phyloP scores from a whole-genome alignment of 2,329 filamentous ascomycete species.

The Colletotrichum horii region DNA sequence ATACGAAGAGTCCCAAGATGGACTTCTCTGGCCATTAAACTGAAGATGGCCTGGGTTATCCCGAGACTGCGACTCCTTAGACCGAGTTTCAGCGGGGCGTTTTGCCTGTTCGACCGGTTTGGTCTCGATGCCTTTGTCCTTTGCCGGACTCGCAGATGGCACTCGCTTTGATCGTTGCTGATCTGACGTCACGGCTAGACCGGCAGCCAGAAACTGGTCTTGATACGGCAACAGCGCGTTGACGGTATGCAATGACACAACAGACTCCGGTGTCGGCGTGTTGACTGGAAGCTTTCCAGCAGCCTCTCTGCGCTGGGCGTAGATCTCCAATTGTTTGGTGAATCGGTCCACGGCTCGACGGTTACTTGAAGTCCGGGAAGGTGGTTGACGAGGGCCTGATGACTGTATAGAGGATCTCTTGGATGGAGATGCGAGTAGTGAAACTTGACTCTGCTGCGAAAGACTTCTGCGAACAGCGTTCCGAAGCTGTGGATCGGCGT shows the following conservation, averaged over 20 bases:
- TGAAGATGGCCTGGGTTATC: background rate
- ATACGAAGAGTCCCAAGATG: background rate
- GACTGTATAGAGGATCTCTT: background rate
- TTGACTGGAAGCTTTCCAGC: constrained; percentile 41
- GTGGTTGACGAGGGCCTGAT: background rate
- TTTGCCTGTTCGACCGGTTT: background rate
- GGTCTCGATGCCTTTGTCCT: background rate
- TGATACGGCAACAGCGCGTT: constrained; percentile 58
- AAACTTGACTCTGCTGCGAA: constrained; percentile 23
- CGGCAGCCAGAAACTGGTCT: constrained; percentile 57
- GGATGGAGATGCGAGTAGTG: constrained; percentile 14
- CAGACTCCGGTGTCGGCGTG: constrained; percentile 47
- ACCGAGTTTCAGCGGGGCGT: constrained; percentile 1
- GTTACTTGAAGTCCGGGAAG: constrained; percentile 49
- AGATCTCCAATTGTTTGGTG: constrained; percentile 18
- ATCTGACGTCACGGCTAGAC: constrained; percentile 60
- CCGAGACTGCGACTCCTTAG: background rate
- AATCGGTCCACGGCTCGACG: constrained; percentile 42
- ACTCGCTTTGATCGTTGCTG: constrained; percentile 40
- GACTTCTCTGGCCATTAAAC: constrained; percentile 19
- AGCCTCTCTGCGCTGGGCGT: constrained; percentile 35
- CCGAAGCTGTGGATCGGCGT: constrained; percentile 20
- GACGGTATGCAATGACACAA: constrained; percentile 54
- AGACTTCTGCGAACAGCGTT: constrained; percentile 22
- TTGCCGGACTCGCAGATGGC: background rate